Percentiles rank a stretch among this genome's conserved stretches.
Evolutionary conservation across 768 basidiomycete genomes (phyloP).

Genomic region (Lactifluus pinguis): DNA sequence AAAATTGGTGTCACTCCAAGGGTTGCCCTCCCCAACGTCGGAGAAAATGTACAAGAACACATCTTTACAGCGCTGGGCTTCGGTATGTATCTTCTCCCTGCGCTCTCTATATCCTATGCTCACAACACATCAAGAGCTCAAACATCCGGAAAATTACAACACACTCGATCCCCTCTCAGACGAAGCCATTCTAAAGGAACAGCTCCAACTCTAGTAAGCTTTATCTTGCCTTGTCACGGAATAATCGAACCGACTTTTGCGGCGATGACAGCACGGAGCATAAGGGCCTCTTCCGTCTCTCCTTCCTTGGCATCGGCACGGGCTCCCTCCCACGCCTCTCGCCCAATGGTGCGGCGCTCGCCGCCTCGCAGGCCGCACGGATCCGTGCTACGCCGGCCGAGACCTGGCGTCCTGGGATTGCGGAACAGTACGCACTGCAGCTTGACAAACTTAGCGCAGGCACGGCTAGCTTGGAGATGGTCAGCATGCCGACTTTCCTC

Average conservation of each 20-base stretch:
- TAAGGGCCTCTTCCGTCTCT: constrained; percentile 24
- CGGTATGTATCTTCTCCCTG: constrained; percentile 19
- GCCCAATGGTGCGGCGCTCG: constrained; percentile 20
- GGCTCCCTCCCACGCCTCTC: constrained; percentile 21
- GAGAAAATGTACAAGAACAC: constrained; percentile 50
- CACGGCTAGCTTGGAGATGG: constrained; percentile 28
- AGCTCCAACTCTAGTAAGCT: constrained; percentile 29
- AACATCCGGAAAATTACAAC: constrained; percentile 23
- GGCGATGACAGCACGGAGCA: constrained; percentile 16
- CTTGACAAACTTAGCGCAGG: constrained; percentile 26
- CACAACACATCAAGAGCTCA: constrained; percentile 23
- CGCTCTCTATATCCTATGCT: not conserved
- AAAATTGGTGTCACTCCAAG: constrained; percentile 31
- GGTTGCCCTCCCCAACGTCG: constrained; percentile 40
- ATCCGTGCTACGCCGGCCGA: constrained; percentile 19
- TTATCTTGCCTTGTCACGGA: not conserved
- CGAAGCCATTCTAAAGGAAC: constrained; percentile 23
- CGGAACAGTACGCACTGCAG: constrained; percentile 35
- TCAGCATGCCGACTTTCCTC: constrained; percentile 24
- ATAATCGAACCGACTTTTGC: not conserved
- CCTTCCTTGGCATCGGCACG: constrained; percentile 24
- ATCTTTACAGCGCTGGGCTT: constrained; percentile 21
- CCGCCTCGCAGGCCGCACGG: constrained; percentile 22
- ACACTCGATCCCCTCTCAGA: constrained; percentile 28
- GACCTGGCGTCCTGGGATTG: constrained; percentile 26